Evolutionary conservation across 495 filamentous ascomycete species (phyloP), one percentile per base, ranked within the genome.

Genomic region (Haplographium delicatum): DNA sequence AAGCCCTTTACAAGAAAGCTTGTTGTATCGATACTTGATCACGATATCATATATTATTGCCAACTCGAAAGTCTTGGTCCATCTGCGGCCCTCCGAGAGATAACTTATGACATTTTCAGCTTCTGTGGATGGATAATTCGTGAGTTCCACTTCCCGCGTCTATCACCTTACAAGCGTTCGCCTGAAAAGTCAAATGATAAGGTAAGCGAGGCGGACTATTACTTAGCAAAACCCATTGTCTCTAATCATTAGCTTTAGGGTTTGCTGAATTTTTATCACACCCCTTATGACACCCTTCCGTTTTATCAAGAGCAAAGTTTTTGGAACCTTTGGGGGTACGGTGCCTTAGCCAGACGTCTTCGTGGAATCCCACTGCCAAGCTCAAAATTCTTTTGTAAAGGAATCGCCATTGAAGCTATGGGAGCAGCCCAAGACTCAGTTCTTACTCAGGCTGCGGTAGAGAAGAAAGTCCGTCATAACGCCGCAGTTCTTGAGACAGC

Each of bases 61-160:
- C 44, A 47, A 19, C 44, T 54, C 4, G 44, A 54, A 23, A 48
- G 35, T 7, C 37, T 47, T 25, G 19, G 22, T 26, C 51, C 51
- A 2, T 54, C 51, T 4, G 5, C 34, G 5, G 5, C 45, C 13
- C 22, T 54, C 34, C 51, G 44, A 7, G 18, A 30, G 6, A 31
- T 28, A n/a, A 22, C 30, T 9, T 53, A 30, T 23, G 44, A 39
- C 18, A 19, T 43, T 13, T 43, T 48, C 27, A 13, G n/a, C 2
- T n/a, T 35, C 28, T 45, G 40, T 40, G 28, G 2, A 10, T 53
- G 9, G 16, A 4, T 23, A 10, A 37, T 48, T 37, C 37, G 26
- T 1, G 24, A 54, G 11, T 35, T 42, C 35, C 28, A 34, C 26
- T 19, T 47, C 3, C 33, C 43, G 8, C 34, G 43, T 24, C 18